Evolutionary conservation across 176 grass and related monocot genomes (phyloP).

Genomic region (Melocanna baccifera): DNA sequence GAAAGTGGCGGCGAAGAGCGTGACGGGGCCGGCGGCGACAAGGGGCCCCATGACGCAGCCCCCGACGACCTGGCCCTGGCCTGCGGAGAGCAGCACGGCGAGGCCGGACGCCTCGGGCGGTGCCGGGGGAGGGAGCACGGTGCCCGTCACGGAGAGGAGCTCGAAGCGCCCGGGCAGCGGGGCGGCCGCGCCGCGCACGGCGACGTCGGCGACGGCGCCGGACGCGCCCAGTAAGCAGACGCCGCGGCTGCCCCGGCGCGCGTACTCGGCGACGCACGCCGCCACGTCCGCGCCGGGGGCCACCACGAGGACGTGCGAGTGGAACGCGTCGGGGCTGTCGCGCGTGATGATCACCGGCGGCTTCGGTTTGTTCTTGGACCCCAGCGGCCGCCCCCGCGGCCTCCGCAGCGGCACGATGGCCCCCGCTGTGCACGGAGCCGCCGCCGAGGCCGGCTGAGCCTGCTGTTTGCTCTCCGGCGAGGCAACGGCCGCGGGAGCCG

Average conservation of each 20-base stretch:
- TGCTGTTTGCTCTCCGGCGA: conserved; percentile 26
- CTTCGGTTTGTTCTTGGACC: conserved; percentile 73
- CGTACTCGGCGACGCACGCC: conserved; percentile 62
- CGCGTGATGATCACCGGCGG: conserved; percentile 68
- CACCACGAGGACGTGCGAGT: conserved; percentile 61
- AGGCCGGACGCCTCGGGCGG: conserved; percentile 43
- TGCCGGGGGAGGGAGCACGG: conserved; percentile 51
- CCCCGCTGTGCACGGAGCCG: not conserved
- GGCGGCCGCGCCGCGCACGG: conserved; percentile 32
- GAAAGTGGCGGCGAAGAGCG: conserved; percentile 52
- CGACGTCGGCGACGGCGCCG: conserved; percentile 48
- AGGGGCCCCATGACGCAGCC: conserved; percentile 48
- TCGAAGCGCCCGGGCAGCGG: conserved; percentile 33
- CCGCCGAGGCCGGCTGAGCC: not conserved
- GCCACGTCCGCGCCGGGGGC: conserved; percentile 40
- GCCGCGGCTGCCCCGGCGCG: conserved; percentile 52
- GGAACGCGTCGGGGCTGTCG: conserved; percentile 65
- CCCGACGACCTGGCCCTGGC: conserved; percentile 51
- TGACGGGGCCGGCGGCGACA: conserved; percentile 38
- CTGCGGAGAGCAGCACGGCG: conserved; percentile 41
- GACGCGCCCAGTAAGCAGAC: conserved; percentile 54
- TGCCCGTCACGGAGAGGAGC: conserved; percentile 45
- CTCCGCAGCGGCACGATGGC: conserved; percentile 47
- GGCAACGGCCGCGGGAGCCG: not conserved
- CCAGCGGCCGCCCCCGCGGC: conserved; percentile 51